These are phyloP conservation scores for Melaleuca alternifolia DNA, from an alignment of 345 rosid genomes.

Conservation along the genomic window DNA sequence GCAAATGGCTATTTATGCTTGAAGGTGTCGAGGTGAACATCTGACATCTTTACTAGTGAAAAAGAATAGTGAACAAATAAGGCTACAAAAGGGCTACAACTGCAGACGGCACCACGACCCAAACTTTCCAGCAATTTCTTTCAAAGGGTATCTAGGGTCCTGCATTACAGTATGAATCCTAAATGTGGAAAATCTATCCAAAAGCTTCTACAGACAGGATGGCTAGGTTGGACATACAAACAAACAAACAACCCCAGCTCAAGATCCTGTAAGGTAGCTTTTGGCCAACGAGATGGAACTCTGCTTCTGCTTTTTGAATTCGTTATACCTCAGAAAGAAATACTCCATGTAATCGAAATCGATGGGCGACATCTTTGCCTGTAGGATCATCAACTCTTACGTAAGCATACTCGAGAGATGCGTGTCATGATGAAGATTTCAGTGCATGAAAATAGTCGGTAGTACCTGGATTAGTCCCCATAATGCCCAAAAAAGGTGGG, in stretches of 20 bases:
- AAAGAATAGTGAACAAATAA: not conserved
- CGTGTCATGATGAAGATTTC: not conserved
- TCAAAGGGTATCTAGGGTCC: not conserved
- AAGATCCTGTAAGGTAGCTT: constrained; percentile 31
- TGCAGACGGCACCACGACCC: not conserved
- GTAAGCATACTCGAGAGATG: not conserved
- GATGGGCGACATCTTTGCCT: constrained; percentile 95
- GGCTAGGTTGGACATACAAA: not conserved
- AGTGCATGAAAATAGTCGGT: not conserved
- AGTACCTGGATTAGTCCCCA: constrained; percentile 95
- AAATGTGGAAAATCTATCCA: not conserved
- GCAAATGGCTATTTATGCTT: not conserved
- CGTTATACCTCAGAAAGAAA: constrained; percentile 80
- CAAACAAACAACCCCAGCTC: not conserved
- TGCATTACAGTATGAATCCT: not conserved
- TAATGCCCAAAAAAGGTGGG: constrained; percentile 84
- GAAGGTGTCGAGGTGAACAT: not conserved
- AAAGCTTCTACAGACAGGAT: not conserved
- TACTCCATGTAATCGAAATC: constrained; percentile 76
- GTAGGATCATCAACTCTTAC: not conserved
- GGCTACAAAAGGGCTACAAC: not conserved
- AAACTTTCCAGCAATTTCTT: not conserved
- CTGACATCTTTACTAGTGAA: not conserved
- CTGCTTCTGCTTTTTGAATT: constrained; percentile 75
- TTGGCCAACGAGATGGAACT: constrained; percentile 37